Conservation (phyloP, 106 monocot species). For the Dioscorea dumetorum region DNA sequence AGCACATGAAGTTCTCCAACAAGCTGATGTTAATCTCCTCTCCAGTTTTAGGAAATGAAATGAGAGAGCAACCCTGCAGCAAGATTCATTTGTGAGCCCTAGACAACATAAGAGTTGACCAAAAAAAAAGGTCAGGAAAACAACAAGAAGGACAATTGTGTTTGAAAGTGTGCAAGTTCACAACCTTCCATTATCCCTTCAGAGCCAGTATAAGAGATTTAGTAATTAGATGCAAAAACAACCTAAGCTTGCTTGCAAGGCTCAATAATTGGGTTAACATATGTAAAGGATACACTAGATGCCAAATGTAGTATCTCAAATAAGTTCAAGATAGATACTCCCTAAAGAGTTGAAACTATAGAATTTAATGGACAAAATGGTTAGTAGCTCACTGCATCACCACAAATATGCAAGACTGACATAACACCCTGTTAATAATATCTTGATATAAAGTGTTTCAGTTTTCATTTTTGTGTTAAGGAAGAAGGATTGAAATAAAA, state of each 20-base stretch:
- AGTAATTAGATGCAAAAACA: not conserved
- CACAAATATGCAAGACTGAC: too few relatives aligned
- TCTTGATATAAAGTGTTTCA: too few relatives aligned
- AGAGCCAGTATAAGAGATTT: not conserved
- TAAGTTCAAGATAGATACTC: too few relatives aligned
- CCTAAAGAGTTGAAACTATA: too few relatives aligned
- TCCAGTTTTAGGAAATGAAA: conserved; percentile 18
- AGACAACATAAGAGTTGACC: not conserved
- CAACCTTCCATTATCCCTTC: not conserved
- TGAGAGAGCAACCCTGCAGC: conserved; percentile 33
- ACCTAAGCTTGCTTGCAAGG: not conserved
- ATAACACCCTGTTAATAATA: too few relatives aligned
- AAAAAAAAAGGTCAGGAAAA: not conserved
- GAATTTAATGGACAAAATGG: too few relatives aligned
- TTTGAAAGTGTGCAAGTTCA: not conserved
- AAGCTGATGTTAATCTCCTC: conserved; percentile 16
- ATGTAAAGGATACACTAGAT: too few relatives aligned
- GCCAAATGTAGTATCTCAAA: too few relatives aligned
- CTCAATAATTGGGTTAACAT: too few relatives aligned
- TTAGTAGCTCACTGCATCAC: too few relatives aligned
- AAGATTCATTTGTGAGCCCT: not conserved
- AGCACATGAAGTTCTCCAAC: conserved; percentile 6
- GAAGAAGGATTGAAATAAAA: not conserved
- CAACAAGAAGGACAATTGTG: not conserved
- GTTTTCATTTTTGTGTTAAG: too few relatives aligned